phyloP scores from a whole-genome alignment of 345 rosid species.

The Mallotus nudiflorus region DNA sequence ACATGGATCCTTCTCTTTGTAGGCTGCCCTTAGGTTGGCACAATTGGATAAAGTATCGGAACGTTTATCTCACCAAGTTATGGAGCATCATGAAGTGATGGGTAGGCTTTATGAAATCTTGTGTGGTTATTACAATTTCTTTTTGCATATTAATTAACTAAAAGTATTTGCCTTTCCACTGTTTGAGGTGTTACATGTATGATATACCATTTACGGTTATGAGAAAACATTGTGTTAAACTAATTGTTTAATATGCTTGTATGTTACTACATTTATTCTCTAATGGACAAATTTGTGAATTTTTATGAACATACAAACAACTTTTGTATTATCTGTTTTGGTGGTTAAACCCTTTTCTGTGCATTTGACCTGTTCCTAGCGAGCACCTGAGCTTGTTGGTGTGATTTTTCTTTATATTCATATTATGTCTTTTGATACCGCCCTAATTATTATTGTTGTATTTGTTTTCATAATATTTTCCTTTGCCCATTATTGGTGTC shows the following conservation, averaged over 20 bases:
- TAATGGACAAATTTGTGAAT: background rate
- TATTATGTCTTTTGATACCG: background rate
- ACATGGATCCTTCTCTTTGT: constrained; percentile 25
- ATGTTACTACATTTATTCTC: background rate
- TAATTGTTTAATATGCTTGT: background rate
- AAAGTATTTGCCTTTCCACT: background rate
- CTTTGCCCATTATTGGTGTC: background rate
- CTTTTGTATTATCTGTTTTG: background rate
- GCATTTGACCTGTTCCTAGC: background rate
- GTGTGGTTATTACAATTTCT: too few relatives aligned
- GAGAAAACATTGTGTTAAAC: background rate
- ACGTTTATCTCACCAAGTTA: constrained; percentile 70
- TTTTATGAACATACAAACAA: background rate
- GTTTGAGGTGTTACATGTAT: background rate
- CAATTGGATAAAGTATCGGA: constrained; percentile 91
- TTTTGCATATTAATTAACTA: background rate
- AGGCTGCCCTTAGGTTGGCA: constrained; percentile 87
- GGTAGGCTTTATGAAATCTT: constrained; percentile 53
- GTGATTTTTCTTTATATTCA: background rate
- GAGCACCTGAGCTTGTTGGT: background rate
- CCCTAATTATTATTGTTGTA: background rate
- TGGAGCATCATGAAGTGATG: constrained; percentile 99
- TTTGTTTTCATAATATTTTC: background rate
- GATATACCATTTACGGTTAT: background rate
- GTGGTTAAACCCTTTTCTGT: background rate